Base-by-base conservation (phyloP, 495 filamentous ascomycete species). In the Lasiosphaeris hirsuta region DNA sequence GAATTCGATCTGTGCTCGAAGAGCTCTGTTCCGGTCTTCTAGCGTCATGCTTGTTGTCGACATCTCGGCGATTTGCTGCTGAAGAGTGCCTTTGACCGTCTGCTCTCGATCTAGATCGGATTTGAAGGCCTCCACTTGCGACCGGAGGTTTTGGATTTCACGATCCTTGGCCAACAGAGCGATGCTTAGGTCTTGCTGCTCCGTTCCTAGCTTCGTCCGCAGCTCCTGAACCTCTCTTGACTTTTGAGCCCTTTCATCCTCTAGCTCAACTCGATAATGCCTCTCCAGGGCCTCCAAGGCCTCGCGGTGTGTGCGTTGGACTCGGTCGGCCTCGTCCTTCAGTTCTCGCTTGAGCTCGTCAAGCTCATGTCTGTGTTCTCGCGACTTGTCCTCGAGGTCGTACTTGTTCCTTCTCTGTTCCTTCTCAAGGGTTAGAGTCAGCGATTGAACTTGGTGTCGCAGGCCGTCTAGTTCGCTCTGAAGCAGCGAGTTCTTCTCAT, bases 1-100 rank as follows among this genome's bases (percentile, higher is more conserved):
- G 66, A 92, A 91, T 55, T 94, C 86, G 53, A 94, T 89, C 44
- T 89, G 85, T 4, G 86, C 86, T 58, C 85, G 84, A 39, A 95
- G 81, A 9, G 86, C 86, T 46, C 85, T 83, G 38, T 86, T 85
- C 4, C 87, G 83, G 2, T 84, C 85, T 57, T 96, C 91, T 15
- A 97, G 69, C 0, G 80, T 81, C 36, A 86, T 72, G 49, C 80
- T 80, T n/a, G 83, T 84, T 33, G 78, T 78, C 36, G 83, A 80
- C 39, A 80, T 77, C 17, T 88, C 85, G 19, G 83, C 75, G n/a
- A 92, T 68, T 47, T 87, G 85, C 10, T 80, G 75, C 54, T 69
- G 60, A 10, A 71, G 58, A 0, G 33, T 46, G 15, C 38, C 54
- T 50, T 61, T 64, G 33, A 67, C 51, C 10, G 52, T 66, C 19